Base-by-base conservation (phyloP, 2,329 filamentous ascomycete species). In the Pseudogymnoascus sp. region DNA sequence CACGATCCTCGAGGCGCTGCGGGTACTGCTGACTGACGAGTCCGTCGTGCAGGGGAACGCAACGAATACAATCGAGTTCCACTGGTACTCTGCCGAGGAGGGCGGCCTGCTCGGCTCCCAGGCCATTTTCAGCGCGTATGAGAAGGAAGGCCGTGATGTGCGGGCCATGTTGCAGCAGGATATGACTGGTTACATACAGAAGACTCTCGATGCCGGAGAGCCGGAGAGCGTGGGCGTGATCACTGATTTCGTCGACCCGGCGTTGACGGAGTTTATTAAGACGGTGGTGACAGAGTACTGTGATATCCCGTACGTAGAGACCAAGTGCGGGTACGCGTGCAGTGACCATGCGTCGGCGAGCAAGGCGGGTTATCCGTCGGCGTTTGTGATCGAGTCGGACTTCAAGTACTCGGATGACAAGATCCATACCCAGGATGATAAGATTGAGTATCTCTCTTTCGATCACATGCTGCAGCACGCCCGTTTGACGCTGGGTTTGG, bases 101-200 rank as follows among this genome's bases (percentile, higher is more conserved):
- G 91, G 88, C 61, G 92, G 93, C 35, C 80, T 96, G 53, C 82
- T 96, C 3, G 92, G 92, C 64, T 93, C 89, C 70, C 92, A 96
- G 75, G 93, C 90, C 62, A 90, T 97, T 74, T 97, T 97, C 80
- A 82, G 84, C 61, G 78, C 84, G 6, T 97, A 97, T 72, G 87
- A 90, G 76, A 85, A 87, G 73, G 76, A 83, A 21, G 82, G 83
- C 33, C 84, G 87, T 26, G 86, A 93, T 68, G 82, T 97, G 75
- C 96, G 93, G 78, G 93, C 93, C 35, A 97, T 97, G 95, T 84
- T 97, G 62, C 93, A 97, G 79, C 93, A 97, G 77, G 93, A 97
- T 76, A 97, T 97, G 93, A 96, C 91, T 1, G 93, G 93, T 16
- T 97, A 89, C 74, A 83, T 92, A 4, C 86, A 93, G 74, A 87